Evolutionary conservation across 495 filamentous ascomycete genomes (phyloP).

Genomic region (Daldinia concentrica): DNA sequence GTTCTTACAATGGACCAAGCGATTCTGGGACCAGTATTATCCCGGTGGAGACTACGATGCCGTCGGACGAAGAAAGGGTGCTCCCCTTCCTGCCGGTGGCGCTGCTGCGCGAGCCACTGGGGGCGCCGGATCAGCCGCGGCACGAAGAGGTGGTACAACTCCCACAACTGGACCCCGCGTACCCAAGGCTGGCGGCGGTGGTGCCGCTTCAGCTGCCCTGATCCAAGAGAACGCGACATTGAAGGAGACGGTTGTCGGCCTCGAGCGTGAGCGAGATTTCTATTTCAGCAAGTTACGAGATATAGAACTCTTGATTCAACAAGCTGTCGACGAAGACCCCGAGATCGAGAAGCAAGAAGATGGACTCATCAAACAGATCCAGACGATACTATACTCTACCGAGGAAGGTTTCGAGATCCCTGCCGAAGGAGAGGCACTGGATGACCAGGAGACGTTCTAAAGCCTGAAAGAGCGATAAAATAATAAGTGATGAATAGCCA

Average conservation of each 20-base stretch:
- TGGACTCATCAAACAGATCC: constrained; percentile 90
- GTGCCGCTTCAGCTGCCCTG: constrained; percentile 70
- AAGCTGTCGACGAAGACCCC: constrained; percentile 87
- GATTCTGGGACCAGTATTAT: constrained; percentile 97
- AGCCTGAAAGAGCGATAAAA: background rate
- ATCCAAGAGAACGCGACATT: constrained; percentile 82
- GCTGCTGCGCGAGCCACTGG: constrained; percentile 59
- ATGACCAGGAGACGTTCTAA: constrained; percentile 83
- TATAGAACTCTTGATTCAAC: constrained; percentile 93
- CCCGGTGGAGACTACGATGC: constrained; percentile 97
- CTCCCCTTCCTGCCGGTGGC: constrained; percentile 61
- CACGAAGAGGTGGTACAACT: constrained; percentile 75
- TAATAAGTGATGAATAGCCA: constrained; percentile 28
- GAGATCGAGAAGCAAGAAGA: constrained; percentile 93
- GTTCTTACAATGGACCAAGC: constrained; percentile 96
- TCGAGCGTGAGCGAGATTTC: constrained; percentile 95
- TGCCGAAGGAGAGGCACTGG: constrained; percentile 67
- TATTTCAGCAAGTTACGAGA: constrained; percentile 98
- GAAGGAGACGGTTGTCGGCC: constrained; percentile 84
- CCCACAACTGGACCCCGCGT: constrained; percentile 70
- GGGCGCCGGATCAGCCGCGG: constrained; percentile 53
- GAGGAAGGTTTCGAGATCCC: constrained; percentile 92
- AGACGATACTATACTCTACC: constrained; percentile 95
- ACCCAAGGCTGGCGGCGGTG: constrained; percentile 63
- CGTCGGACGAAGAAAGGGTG: constrained; percentile 81